These are phyloP conservation scores for Forsythia viridissima DNA, from an alignment of 257 asterid genomes.

Conservation along the genomic window DNA sequence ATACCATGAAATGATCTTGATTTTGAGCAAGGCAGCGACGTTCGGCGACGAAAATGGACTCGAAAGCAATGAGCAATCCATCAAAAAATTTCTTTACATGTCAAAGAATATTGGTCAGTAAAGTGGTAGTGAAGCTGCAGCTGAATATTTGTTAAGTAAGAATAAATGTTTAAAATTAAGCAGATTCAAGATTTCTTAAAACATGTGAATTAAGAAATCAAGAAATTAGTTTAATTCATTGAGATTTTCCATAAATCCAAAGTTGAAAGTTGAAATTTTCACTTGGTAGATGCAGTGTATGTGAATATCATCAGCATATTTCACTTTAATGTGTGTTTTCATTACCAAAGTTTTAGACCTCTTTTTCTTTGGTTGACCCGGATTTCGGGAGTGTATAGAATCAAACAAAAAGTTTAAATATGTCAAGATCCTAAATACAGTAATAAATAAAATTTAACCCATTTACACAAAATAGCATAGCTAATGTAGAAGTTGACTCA, in stretches of 20 bases:
- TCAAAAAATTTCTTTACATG: slow-evolving; percentile 17
- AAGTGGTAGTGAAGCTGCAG: background rate
- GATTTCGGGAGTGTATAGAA: background rate
- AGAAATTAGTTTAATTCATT: background rate
- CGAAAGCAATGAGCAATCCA: slow-evolving; percentile 36
- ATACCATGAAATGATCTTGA: slow-evolving; percentile 76
- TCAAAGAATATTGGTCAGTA: slow-evolving; percentile 10
- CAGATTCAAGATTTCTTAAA: slow-evolving; percentile 32
- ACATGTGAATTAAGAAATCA: slow-evolving; percentile 14
- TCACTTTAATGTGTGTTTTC: too few species aligned
- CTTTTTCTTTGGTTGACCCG: slow-evolving; percentile 7
- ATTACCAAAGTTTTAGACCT: background rate
- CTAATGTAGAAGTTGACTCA: too few species aligned
- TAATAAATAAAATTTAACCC: too few species aligned
- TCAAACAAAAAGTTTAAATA: background rate
- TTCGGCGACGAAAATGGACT: slow-evolving; percentile 66
- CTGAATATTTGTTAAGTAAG: background rate
- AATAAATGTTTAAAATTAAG: slow-evolving; percentile 31
- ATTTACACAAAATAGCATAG: too few species aligned
- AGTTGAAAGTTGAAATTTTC: too few species aligned
- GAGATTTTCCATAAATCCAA: background rate
- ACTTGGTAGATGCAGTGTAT: background rate
- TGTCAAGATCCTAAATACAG: too few species aligned
- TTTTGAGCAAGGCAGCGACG: slow-evolving; percentile 61
- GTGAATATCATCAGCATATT: too few species aligned